A percentile compares a stretch with the other conserved stretches of the same genome.
phyloP scores from a whole-genome alignment of 805 yeast genomes.

The Tetrapisispora nanseiensis region DNA sequence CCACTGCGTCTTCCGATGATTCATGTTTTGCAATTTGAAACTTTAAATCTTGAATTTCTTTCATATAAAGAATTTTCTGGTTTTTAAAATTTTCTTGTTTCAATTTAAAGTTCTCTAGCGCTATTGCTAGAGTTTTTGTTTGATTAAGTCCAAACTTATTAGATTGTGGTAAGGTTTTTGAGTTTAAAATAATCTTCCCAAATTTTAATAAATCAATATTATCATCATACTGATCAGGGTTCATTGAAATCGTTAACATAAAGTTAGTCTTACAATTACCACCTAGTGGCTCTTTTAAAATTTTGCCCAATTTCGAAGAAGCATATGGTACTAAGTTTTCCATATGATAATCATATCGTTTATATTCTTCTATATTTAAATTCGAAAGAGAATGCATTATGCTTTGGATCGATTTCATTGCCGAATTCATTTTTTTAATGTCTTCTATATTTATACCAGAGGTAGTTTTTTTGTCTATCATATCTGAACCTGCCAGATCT shows the following conservation, averaged over 20 bases:
- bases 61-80: conserved; percentile 8
- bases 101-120: conserved; percentile 36
- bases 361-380: background rate
- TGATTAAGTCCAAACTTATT: conserved; percentile 42
- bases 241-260: conserved; percentile 65
- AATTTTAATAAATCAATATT: conserved; percentile 65
- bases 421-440: conserved; percentile 72
- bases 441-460: conserved; percentile 68
- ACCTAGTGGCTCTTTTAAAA: conserved; percentile 70
- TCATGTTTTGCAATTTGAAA: background rate
- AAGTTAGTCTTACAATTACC: conserved; percentile 74
- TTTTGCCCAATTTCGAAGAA: conserved; percentile 69
- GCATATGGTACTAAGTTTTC: conserved; percentile 38
- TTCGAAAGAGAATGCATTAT: conserved; percentile 69
- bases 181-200: conserved; percentile 61
- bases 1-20: background rate
- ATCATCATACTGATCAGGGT: conserved; percentile 45
- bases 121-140: conserved; percentile 35
- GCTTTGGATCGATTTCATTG: conserved; percentile 68
- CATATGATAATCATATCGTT: background rate
- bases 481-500: conserved; percentile 81
- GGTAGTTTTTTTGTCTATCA: conserved; percentile 36
- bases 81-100: conserved; percentile 21
- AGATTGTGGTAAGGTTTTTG: conserved; percentile 41
- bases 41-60: conserved; percentile 6